Percentiles rank a stretch among this genome's conserved stretches.
Evolutionary conservation across 164 flowering plant genomes (phyloP).

Genomic region (Vitis rotundifolia): DNA sequence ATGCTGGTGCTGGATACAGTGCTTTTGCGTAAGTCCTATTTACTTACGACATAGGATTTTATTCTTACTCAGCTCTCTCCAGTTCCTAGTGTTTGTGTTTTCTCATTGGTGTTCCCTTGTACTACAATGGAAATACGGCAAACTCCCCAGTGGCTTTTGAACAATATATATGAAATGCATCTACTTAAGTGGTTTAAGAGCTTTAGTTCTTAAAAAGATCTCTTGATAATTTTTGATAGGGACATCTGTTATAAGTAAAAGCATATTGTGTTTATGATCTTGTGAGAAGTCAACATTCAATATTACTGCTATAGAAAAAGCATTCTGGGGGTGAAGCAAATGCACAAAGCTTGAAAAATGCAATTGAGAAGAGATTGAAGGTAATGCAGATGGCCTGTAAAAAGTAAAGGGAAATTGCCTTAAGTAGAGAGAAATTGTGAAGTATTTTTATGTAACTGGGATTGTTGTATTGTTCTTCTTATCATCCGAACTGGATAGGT

Average conservation of each 20-base stretch:
- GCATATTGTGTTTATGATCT: background rate
- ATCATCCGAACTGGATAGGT: too few relatives aligned
- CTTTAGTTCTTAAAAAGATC: too few relatives aligned
- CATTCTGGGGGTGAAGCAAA: background rate
- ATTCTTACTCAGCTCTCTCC: background rate
- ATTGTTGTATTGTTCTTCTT: too few relatives aligned
- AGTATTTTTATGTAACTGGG: too few relatives aligned
- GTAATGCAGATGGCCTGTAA: background rate
- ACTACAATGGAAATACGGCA: too few relatives aligned
- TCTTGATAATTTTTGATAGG: too few relatives aligned
- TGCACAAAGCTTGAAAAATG: background rate
- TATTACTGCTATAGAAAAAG: background rate
- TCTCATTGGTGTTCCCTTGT: too few relatives aligned
- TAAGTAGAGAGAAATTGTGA: too few relatives aligned
- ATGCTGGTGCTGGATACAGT: conserved; percentile 80
- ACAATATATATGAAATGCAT: too few relatives aligned
- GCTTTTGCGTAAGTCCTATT: conserved; percentile 73
- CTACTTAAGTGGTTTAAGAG: too few relatives aligned
- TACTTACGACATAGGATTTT: background rate
- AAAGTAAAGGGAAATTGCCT: too few relatives aligned
- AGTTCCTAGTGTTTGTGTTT: background rate
- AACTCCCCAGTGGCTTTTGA: too few relatives aligned
- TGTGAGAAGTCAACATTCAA: background rate
- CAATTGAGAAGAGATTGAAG: background rate
- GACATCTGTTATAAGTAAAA: background rate